Evolutionary conservation across 1,284 basidiomycete genomes (phyloP).

Genomic region (Thecaphora frezii): DNA sequence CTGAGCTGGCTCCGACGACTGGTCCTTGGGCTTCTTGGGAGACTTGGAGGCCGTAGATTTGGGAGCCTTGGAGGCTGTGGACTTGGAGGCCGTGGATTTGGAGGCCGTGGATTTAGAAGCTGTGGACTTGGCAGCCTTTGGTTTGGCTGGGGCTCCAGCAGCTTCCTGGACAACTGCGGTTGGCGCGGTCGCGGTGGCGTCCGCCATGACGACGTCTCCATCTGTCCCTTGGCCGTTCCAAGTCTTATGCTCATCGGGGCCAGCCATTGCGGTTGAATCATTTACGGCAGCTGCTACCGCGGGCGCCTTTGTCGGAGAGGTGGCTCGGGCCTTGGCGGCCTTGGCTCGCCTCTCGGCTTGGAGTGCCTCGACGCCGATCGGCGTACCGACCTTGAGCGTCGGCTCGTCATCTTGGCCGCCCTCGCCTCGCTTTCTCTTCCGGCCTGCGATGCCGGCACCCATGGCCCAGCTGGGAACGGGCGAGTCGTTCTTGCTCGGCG

Average conservation of each 20-base stretch:
- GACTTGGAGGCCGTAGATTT: conserved; percentile 25
- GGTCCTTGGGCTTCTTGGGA: conserved; percentile 21
- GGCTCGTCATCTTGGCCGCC: conserved; percentile 30
- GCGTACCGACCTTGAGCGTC: conserved; percentile 49
- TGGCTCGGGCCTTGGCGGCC: conserved; percentile 36
- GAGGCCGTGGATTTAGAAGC: too few species aligned
- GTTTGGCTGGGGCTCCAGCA: conserved; percentile 16
- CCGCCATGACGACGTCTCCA: conserved; percentile 30
- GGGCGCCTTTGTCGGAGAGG: conserved; percentile 10
- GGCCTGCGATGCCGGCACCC: conserved; percentile 37
- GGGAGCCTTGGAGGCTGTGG: too few species aligned
- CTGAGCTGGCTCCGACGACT: conserved; percentile 14
- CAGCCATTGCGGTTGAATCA: conserved; percentile 3
- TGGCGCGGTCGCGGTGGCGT: background rate
- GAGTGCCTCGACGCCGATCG: conserved; percentile 54
- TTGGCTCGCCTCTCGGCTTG: conserved; percentile 38
- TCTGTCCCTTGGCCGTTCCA: background rate
- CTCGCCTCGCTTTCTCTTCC: conserved; percentile 52
- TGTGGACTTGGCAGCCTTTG: conserved; percentile 23
- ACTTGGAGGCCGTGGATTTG: too few species aligned
- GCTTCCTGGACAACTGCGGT: background rate
- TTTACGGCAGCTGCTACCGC: conserved; percentile 2
- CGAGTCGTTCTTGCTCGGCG: conserved; percentile 69
- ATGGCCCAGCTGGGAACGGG: conserved; percentile 61
- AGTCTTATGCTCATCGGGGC: too few species aligned